Conservation (phyloP, 257 asterid genomes). For the Sherardia arvensis region DNA sequence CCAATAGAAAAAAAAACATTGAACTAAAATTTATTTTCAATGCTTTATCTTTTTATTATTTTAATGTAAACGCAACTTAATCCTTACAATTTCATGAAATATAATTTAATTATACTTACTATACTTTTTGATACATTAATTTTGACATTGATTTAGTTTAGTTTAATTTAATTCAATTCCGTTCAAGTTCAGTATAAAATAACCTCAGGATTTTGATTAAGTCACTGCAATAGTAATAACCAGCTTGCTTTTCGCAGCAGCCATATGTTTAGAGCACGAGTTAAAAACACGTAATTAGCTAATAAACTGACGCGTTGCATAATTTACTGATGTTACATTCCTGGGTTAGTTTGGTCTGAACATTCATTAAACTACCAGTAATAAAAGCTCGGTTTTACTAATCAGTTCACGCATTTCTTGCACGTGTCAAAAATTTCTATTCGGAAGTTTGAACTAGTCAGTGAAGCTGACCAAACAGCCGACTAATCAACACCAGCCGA, state of each 20-base stretch:
- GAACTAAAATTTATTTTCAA: not conserved
- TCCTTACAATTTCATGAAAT: not conserved
- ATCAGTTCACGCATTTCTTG: not conserved
- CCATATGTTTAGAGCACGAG: not conserved
- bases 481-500: not conserved
- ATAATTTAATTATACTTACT: no score
- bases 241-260: no score
- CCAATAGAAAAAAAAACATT: not conserved
- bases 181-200: no score
- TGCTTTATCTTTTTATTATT: not conserved
- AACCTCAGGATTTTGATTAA: no score
- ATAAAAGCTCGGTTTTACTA: no score
- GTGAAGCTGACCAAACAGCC: not conserved
- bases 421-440: not conserved
- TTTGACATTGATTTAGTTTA: no score
- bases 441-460: not conserved
- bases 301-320: not conserved
- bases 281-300: not conserved
- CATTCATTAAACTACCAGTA: not conserved
- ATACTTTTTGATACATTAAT: no score
- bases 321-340: not conserved
- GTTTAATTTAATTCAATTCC: no score
- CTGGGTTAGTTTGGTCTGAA: not conserved
- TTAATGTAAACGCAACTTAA: not conserved
- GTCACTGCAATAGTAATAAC: no score